Base-by-base conservation (phyloP, 1,284 basidiomycete genomes). In the Singerocomus rubriflavus region DNA sequence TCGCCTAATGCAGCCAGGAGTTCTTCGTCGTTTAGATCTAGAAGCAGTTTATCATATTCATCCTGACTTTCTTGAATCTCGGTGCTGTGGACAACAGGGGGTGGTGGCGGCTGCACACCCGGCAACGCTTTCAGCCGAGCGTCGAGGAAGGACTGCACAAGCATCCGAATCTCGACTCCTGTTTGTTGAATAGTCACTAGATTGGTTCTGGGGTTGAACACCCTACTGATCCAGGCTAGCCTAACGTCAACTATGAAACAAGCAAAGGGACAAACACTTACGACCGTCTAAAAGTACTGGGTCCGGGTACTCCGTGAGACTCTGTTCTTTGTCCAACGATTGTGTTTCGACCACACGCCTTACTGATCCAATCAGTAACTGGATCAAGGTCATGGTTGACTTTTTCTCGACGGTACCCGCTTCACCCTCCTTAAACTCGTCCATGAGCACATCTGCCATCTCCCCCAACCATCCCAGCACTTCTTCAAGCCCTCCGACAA, bases 31-130 rank as follows among this genome's bases (percentile, higher is more conserved):
- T 85, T 75, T 32, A 82, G 73, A 55, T 86, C 79, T 37, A 83
- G 66, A 49, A 74, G 74, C 29, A 80, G 72, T 41, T 71, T 71
- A 29, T 76, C 79, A 59, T 80, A 88, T 45, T 80, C 75, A 38
- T 93, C 88, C 62, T 93, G 88, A 58, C 90, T 94, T 56, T 93
- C 91, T 59, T 84, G 75, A 51, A 75, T 75, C 48, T 80, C 72
- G 34, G 17, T 34, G 16, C 37, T 35, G 35, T 66, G 60, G 34
- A 55, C 50, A 41, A 65, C 57, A 42, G 61, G 47, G 32, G 65
- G 52, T 42, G 60, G 63, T 2, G 74, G 74, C 5, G 73, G 71
- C 16, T 73, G 70, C 1, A 78, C 75, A 12, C 64, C 63, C 0
- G 82, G 82, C 8, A 85, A 66, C 8, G 78, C 76, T 4, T 59